Evolutionary conservation across 345 rosid genomes (phyloP).

Genomic region (Citrus hindsii): DNA sequence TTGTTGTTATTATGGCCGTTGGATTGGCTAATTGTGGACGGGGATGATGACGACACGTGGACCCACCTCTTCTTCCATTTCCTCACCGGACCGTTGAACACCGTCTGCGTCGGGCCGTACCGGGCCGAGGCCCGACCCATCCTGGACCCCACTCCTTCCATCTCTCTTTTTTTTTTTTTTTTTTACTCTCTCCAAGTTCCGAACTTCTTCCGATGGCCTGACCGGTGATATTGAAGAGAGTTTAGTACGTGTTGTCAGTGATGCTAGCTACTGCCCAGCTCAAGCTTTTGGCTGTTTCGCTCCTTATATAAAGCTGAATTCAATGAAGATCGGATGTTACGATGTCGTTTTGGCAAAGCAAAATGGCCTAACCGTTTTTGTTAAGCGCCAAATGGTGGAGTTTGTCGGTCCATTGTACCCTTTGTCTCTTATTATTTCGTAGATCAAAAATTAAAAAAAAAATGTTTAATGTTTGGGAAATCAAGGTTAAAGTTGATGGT

Average conservation of each 20-base stretch:
- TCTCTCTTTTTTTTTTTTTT: background rate
- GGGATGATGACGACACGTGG: constrained; percentile 50
- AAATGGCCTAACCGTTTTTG: background rate
- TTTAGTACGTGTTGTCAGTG: background rate
- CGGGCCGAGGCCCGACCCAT: constrained; percentile 80
- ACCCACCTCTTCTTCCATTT: constrained; percentile 99
- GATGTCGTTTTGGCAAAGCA: background rate
- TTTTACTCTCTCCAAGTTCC: background rate
- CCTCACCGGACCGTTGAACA: constrained; percentile 88
- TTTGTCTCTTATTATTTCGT: too few relatives aligned
- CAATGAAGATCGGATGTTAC: background rate
- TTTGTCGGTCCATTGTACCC: background rate
- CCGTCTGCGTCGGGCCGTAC: constrained; percentile 63
- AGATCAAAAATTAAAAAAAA: too few relatives aligned
- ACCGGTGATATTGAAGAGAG: background rate
- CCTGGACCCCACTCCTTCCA: constrained; percentile 93
- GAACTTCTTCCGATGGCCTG: background rate
- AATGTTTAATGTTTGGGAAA: too few relatives aligned
- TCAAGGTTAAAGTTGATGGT: too few relatives aligned
- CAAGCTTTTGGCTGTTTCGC: background rate
- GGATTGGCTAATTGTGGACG: constrained; percentile 38
- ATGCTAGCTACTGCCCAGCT: background rate
- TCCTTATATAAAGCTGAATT: background rate
- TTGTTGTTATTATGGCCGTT: constrained; percentile 32
- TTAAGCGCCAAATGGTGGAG: constrained; percentile 13